Conservation (phyloP, 164 flowering plant genomes). For the Sextonia rubra region DNA sequence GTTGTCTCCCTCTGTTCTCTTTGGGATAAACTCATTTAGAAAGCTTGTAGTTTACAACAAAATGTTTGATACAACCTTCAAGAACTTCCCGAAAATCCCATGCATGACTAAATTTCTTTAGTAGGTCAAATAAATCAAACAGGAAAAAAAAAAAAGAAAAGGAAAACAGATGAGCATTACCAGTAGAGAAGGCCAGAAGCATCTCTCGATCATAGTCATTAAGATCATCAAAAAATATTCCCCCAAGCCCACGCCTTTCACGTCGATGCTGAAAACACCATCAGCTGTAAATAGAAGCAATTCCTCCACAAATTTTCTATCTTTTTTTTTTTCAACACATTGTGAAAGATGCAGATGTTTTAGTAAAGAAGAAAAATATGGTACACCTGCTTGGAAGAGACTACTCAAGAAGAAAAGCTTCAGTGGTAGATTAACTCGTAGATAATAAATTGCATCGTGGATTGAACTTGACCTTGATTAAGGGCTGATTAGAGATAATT, state of each 20-base stretch:
- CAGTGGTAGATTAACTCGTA: too few species aligned
- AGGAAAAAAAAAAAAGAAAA: background rate
- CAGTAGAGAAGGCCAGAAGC: conserved; percentile 89
- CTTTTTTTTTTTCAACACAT: background rate
- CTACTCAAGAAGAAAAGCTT: too few species aligned
- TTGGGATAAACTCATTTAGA: background rate
- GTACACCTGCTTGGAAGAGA: too few species aligned
- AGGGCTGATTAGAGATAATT: too few species aligned
- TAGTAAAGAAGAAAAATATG: too few species aligned
- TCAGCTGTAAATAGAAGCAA: conserved; percentile 9
- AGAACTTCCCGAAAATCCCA: background rate
- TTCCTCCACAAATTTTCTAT: conserved; percentile 16
- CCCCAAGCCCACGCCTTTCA: conserved; percentile 98
- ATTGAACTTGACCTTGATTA: too few species aligned
- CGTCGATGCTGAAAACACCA: conserved; percentile 69
- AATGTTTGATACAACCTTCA: background rate
- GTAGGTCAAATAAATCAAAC: background rate
- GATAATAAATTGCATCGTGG: too few species aligned
- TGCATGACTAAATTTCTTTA: background rate
- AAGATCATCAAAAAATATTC: conserved; percentile 96
- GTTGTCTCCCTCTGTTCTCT: background rate
- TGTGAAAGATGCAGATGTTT: too few species aligned
- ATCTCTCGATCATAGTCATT: conserved; percentile 93
- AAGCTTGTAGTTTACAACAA: too few species aligned
- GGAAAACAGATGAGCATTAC: conserved; percentile 1